A percentile compares a stretch with the other conserved stretches of the same genome.
These are phyloP conservation scores for Penicillium sp. DNA, from an alignment of 2,329 filamentous ascomycete genomes.

Conservation along the genomic window DNA sequence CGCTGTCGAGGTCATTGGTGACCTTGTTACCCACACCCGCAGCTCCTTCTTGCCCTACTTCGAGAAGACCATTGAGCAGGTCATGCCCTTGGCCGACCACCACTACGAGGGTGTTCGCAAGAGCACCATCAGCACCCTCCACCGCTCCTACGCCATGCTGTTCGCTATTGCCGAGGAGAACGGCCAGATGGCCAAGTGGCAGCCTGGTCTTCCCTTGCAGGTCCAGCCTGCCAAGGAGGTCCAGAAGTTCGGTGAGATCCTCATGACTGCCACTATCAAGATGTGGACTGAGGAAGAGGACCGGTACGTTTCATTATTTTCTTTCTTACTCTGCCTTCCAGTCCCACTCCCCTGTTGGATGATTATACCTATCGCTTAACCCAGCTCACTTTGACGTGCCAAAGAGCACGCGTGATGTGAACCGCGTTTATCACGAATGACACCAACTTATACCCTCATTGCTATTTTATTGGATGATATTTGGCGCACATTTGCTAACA, in stretches of 20 bases:
- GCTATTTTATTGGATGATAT: slow-evolving; percentile 14
- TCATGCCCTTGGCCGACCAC: slow-evolving; percentile 81
- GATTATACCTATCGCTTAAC: slow-evolving; percentile 92
- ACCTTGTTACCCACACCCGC: slow-evolving; percentile 85
- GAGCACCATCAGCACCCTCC: slow-evolving; percentile 85
- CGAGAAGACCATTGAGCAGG: slow-evolving; percentile 79
- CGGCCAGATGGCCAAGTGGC: slow-evolving; percentile 77
- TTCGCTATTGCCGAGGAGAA: slow-evolving; percentile 84
- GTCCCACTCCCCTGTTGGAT: slow-evolving; percentile 45
- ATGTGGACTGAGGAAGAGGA: slow-evolving; percentile 90
- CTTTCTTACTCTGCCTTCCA: slow-evolving; percentile 18
- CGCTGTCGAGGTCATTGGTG: slow-evolving; percentile 89
- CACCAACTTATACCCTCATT: slow-evolving; percentile 31
- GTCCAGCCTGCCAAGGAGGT: slow-evolving; percentile 76
- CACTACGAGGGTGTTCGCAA: slow-evolving; percentile 91
- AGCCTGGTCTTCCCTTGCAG: slow-evolving; percentile 80
- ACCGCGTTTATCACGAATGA: slow-evolving; percentile 61
- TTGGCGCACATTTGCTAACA: slow-evolving; percentile 44
- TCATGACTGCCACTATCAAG: slow-evolving; percentile 79
- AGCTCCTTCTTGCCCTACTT: slow-evolving; percentile 79
- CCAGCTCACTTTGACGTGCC: slow-evolving; percentile 99
- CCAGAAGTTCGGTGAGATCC: slow-evolving; percentile 79
- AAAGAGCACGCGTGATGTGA: slow-evolving; percentile 82
- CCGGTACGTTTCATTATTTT: slow-evolving; percentile 66
- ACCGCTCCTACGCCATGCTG: slow-evolving; percentile 88